Conservation (phyloP, 306 rosid genomes). For the Fagus crenata region DNA sequence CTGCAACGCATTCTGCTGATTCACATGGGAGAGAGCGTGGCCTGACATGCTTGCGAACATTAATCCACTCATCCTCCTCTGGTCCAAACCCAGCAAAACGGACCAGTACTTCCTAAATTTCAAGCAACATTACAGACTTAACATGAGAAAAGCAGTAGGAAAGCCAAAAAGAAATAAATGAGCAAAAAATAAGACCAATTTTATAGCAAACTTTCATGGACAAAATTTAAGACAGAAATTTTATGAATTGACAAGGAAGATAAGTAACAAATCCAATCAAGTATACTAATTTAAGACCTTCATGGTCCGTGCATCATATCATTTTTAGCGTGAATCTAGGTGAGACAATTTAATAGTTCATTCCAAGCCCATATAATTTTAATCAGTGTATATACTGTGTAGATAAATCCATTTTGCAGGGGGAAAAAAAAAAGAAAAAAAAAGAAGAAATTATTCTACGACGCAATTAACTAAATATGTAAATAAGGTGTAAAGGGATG, state of each 20-base stretch:
- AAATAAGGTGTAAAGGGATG: background rate
- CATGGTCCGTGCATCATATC: background rate
- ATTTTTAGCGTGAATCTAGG: background rate
- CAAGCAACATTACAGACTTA: constrained; percentile 21
- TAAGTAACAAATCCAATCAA: background rate
- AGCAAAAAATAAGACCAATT: background rate
- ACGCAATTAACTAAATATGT: background rate
- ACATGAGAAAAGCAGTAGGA: constrained; percentile 10
- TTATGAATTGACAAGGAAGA: background rate
- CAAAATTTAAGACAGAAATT: background rate
- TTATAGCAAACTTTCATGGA: background rate
- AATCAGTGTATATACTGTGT: background rate
- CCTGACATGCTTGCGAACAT: constrained; percentile 73
- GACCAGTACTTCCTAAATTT: constrained; percentile 80
- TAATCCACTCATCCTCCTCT: constrained; percentile 98
- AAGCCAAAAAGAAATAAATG: background rate
- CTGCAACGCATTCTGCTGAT: constrained; percentile 96
- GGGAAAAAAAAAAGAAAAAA: background rate
- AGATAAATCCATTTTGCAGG: background rate
- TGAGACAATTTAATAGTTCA: background rate
- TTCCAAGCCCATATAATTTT: background rate
- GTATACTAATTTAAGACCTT: background rate
- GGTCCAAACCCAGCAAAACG: constrained; percentile 94
- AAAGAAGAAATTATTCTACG: background rate
- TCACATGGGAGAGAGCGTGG: constrained; percentile 97